phyloP scores from a whole-genome alignment of 495 filamentous ascomycete genomes.

The Friedmanniomyces endolithicus region DNA sequence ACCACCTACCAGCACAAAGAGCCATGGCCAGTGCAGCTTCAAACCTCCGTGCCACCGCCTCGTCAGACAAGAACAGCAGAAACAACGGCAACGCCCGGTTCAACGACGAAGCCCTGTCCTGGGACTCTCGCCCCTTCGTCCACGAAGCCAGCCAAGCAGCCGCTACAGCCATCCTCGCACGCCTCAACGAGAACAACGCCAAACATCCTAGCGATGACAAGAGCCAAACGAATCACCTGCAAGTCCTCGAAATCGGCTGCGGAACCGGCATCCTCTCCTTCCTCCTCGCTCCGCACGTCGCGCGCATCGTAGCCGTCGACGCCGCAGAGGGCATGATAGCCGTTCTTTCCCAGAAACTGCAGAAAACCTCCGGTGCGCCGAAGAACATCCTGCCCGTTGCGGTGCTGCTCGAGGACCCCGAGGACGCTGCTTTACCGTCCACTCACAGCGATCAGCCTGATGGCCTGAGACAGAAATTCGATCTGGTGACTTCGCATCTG shows the following conservation, averaged over 20 bases:
- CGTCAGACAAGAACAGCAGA: constrained; percentile 1
- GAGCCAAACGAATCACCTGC: no score
- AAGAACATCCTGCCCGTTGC: constrained; percentile 22
- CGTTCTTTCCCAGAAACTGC: constrained; percentile 34
- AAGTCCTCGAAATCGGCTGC: constrained; percentile 46
- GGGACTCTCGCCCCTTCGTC: constrained; percentile 33
- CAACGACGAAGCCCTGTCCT: constrained; percentile 31
- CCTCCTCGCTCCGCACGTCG: constrained; percentile 32
- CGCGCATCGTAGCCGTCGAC: constrained; percentile 38
- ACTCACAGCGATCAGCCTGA: constrained; percentile 6
- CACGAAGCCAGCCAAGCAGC: constrained; percentile 27
- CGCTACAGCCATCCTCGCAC: constrained; percentile 25
- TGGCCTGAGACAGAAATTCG: constrained; percentile 28
- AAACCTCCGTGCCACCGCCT: constrained; percentile 8
- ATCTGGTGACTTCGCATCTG: constrained; percentile 40
- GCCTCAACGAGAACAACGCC: constrained; percentile 13
- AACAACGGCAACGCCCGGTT: constrained; percentile 25
- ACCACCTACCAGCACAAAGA: not conserved
- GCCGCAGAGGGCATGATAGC: constrained; percentile 42
- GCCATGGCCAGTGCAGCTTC: constrained; percentile 13
- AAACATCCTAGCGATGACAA: no score
- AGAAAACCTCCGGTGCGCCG: not conserved
- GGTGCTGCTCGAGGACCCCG: constrained; percentile 28
- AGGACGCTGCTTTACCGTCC: constrained; percentile 16
- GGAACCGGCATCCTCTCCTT: constrained; percentile 44